Base-by-base conservation (phyloP, 78 protist species). In the Tieghemostelium lacteum region DNA sequence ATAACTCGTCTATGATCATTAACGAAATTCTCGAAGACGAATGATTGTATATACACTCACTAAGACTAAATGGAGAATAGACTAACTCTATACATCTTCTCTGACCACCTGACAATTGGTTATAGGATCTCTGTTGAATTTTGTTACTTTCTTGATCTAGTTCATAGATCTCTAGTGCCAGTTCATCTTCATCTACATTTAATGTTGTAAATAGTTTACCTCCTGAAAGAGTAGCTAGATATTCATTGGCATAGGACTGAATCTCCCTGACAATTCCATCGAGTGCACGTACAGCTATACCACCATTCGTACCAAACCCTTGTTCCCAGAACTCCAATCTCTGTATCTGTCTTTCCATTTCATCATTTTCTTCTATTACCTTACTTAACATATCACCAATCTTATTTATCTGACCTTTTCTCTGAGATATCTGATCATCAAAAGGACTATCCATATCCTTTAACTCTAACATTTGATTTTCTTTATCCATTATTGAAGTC, bases 51-150 rank as follows among this genome's bases (percentile, higher is more conserved):
- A 83, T 71, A 12, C 58, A 76, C 28, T 83, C 76, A n/a, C 76
- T 66, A 0, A 83, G 1, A 28, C 78, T 78, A 34, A 83, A 83
- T 42, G 91, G 91, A 58, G 62, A 40, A 24, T 66, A 83, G 20
- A 73, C 31, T n/a, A 83, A 28, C 33, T 83, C 91, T 39, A 83
- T 45, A 58, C 91, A 83, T 24, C 91, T 61, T 83, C 91, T 52
- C 58, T 83, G 78, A 14, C 91, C 91, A 31, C 91, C 91, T 3
- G 72, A 58, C 29, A 83, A 58, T n/a, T 66, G 78, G 28, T 83
- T 49, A 6, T 58, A 69, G 0, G 78, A 69, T 20, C 91, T 12
- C 20, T 40, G 40, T 31, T 39, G 33, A 0, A 28, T 8, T 22
- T 34, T 14, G 1, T 67, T 40, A 14, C 39, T 80, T 1, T 52